These are phyloP conservation scores for Penicillium silybi DNA, from an alignment of 495 filamentous ascomycete species.

Conservation along the genomic window DNA sequence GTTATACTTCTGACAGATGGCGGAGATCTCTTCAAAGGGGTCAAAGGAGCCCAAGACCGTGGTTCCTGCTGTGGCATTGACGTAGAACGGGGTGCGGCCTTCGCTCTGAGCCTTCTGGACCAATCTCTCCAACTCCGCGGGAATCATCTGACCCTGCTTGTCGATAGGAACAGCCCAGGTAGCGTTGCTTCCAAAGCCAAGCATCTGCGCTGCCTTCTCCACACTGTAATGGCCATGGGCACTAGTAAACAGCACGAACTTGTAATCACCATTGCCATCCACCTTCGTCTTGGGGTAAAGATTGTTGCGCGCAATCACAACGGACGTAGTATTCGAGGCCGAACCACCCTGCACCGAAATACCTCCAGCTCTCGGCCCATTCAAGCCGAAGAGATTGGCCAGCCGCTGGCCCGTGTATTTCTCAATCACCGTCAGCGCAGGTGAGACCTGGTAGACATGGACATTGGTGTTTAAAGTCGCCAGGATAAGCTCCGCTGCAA, in stretches of 20 bases:
- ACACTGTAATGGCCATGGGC: conserved; percentile 89
- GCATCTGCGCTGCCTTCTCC: conserved; percentile 87
- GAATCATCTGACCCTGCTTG: conserved; percentile 63
- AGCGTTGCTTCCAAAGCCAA: conserved; percentile 70
- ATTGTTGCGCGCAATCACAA: conserved; percentile 85
- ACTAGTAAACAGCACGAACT: conserved; percentile 84
- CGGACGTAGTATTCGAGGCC: conserved; percentile 78
- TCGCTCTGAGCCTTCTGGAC: conserved; percentile 55
- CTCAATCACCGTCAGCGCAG: conserved; percentile 80
- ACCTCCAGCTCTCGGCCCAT: conserved; percentile 70
- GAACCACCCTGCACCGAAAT: conserved; percentile 85
- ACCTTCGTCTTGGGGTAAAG: conserved; percentile 73
- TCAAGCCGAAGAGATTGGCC: conserved; percentile 73
- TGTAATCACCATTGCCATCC: conserved; percentile 58
- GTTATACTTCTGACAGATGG: conserved; percentile 63
- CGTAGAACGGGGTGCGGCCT: conserved; percentile 82
- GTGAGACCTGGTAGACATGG: conserved; percentile 87
- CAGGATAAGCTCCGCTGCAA: conserved; percentile 79
- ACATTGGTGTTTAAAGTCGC: conserved; percentile 84
- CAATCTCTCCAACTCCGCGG: conserved; percentile 56
- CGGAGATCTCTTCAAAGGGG: conserved; percentile 66
- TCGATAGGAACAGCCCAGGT: conserved; percentile 78
- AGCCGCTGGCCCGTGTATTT: conserved; percentile 67
- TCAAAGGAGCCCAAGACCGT: conserved; percentile 92
- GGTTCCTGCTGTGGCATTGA: conserved; percentile 92